Conservation (phyloP, 352 stramenopile species). For the Blastocystis sp. region DNA sequence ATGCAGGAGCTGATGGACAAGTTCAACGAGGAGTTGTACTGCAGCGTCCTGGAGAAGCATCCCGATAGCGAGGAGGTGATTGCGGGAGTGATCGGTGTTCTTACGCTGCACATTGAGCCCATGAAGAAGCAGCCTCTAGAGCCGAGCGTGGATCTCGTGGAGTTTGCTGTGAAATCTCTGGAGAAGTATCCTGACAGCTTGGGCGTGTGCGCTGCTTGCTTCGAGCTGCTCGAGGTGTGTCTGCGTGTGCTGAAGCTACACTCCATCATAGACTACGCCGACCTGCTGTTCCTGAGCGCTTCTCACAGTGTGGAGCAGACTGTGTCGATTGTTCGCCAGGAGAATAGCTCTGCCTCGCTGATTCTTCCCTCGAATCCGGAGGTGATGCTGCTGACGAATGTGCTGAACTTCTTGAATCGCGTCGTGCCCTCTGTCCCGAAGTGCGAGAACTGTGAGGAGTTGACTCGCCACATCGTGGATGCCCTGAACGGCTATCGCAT, state of each 20-base stretch:
- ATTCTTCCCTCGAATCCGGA: background rate
- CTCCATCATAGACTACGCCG: background rate
- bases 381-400: slow-evolving; percentile 18
- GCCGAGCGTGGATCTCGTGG: background rate
- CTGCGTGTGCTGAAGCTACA: background rate
- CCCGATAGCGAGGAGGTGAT: background rate
- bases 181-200: background rate
- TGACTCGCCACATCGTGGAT: slow-evolving; percentile 3
- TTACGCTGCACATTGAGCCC: background rate
- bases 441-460: background rate
- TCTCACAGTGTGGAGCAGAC: background rate
- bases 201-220: background rate
- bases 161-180: background rate
- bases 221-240: slow-evolving; percentile 4
- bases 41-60: background rate
- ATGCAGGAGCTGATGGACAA: background rate
- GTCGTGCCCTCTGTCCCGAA: background rate
- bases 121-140: slow-evolving; percentile 48
- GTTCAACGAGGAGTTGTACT: slow-evolving; percentile 19
- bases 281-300: background rate
- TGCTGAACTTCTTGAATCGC: background rate
- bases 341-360: background rate
- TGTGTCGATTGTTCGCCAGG: background rate
- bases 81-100: background rate
- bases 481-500: background rate